A percentile compares a stretch with the other conserved stretches of the same genome.
Evolutionary conservation across 371 early-diverging fungal species (phyloP).

Genomic region (Actinomortierella wolfii): DNA sequence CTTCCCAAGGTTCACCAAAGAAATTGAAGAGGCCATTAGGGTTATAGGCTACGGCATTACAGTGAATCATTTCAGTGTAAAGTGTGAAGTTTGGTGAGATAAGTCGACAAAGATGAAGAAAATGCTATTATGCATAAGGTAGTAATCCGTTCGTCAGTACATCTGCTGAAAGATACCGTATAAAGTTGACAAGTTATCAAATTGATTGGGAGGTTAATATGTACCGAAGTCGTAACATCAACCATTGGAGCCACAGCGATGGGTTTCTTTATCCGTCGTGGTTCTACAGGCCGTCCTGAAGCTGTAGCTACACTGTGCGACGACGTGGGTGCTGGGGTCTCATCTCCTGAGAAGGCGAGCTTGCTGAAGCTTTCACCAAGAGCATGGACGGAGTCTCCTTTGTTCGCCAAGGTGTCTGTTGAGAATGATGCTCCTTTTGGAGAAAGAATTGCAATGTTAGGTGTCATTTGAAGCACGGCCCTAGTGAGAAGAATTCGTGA

Average conservation of each 20-base stretch:
- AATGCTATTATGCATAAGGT: conserved; percentile 56
- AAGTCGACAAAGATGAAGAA: conserved; percentile 69
- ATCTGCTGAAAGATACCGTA: background rate
- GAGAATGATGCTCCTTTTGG: too few relatives aligned
- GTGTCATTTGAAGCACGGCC: too few relatives aligned
- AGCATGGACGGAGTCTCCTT: too few relatives aligned
- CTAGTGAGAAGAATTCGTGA: too few relatives aligned
- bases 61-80: conserved; percentile 83
- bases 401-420: too few relatives aligned
- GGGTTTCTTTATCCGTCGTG: conserved; percentile 46
- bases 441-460: too few relatives aligned
- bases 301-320: conserved; percentile 2
- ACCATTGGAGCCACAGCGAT: conserved; percentile 85
- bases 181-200: background rate
- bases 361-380: too few relatives aligned
- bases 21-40: conserved; percentile 49
- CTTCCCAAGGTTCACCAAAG: conserved; percentile 56
- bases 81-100: conserved; percentile 68
- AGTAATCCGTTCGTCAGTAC: too few relatives aligned
- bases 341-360: too few relatives aligned
- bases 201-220: background rate
- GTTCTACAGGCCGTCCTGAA: conserved; percentile 29
- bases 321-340: too few relatives aligned
- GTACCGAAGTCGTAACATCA: conserved; percentile 72
- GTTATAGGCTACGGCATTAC: conserved; percentile 66